phyloP scores from a whole-genome alignment of 2,329 filamentous ascomycete species.

The Cladophialophora yegresii region DNA sequence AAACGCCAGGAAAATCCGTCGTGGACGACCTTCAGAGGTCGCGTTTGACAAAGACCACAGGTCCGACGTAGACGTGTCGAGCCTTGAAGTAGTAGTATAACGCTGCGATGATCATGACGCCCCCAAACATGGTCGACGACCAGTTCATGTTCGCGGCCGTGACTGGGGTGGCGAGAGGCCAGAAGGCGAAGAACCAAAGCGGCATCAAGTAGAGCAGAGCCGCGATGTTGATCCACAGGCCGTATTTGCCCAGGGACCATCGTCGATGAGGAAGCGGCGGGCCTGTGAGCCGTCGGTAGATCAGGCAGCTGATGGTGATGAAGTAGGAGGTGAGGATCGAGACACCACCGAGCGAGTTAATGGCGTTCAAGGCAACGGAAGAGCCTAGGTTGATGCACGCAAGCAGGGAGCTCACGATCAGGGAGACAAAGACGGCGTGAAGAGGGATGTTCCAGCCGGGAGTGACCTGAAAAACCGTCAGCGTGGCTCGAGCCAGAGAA shows the following conservation, averaged over 20 bases:
- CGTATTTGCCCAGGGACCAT: conserved; percentile 43
- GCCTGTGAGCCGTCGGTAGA: conserved; percentile 47
- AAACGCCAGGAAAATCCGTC: background rate
- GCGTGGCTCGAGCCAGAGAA: background rate
- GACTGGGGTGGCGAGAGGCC: conserved; percentile 40
- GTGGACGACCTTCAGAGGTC: background rate
- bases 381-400: conserved; percentile 42
- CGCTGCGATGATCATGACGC: conserved; percentile 48
- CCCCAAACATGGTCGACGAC: conserved; percentile 47
- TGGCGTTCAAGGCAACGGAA: conserved; percentile 46
- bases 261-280: conserved; percentile 48
- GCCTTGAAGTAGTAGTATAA: conserved; percentile 49
- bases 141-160: conserved; percentile 46
- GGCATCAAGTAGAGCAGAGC: conserved; percentile 41
- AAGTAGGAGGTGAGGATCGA: conserved; percentile 43
- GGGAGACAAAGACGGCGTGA: conserved; percentile 44
- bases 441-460: conserved; percentile 45
- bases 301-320: conserved; percentile 49
- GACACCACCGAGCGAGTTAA: conserved; percentile 43
- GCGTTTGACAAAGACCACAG: conserved; percentile 43
- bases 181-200: conserved; percentile 45
- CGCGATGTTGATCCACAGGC: conserved; percentile 41
- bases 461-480: conserved; percentile 10
- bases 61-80: conserved; percentile 46
- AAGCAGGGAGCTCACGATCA: conserved; percentile 47